Evolutionary conservation across 2,329 filamentous ascomycete genomes (phyloP), one percentile per base, ranked within the genome.

Genomic region (Didymella keratinophila): DNA sequence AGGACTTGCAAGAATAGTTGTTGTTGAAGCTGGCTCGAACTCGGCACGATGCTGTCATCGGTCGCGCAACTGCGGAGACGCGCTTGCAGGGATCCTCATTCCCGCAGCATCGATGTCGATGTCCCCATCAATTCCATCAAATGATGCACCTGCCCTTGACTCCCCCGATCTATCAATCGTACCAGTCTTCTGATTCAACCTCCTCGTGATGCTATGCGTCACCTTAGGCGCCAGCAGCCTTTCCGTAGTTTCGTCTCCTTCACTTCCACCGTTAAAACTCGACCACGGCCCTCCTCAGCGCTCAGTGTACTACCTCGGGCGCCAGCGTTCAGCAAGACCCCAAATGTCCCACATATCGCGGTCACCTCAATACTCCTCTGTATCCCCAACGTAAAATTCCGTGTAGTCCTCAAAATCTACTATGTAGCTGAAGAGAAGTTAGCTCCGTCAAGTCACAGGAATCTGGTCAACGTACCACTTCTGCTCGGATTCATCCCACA

Each of bases 21-120:
- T 52, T 58, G 39, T 60, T 52, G 48, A 42, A 63, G 56, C 42
- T 60, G 56, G 39, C 49, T 52, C 41, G 61, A 52, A 59, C 58
- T 49, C 59, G 53, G 66, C 53, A 58, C 62, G 63, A 70, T 70
- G 67, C 50, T 68, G 67, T 70, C 67, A 70, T 69, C 61, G 65
- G 52, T 53, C 51, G 54, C 47, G 58, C 56, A 52, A 52, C 34
- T 53, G 59, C 56, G 60, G 60, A 51, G 61, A 53, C 48, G 21
- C 44, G 39, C 39, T 56, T 44, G 45, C 44, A 42, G n/a, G 52
- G 44, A 28, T 54, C 36, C n/a, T 7, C 32, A 4, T 36, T 36
- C 16, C 16, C 16, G 32, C 12, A 16, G 32, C 32, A 34, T 34
- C 32, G 14, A 34, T 11, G 6, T 9, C 42, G 28, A 28, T 20